A percentile compares a stretch with the other conserved stretches of the same genome.
Conservation (phyloP, 306 rosid species). For the Quercus alba region DNA sequence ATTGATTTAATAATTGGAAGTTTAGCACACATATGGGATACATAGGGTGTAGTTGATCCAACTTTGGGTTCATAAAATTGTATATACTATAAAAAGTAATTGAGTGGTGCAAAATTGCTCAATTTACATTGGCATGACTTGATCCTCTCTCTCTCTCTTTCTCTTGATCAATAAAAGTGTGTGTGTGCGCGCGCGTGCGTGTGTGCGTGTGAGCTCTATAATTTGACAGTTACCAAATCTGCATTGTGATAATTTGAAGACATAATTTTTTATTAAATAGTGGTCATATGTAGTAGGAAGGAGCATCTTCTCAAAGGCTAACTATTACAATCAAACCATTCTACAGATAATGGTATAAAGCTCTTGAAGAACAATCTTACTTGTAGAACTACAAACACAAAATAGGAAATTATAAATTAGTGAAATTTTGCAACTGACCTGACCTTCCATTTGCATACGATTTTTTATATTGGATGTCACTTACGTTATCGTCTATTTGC, state of each 20-base stretch:
- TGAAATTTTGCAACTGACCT: conserved; percentile 39
- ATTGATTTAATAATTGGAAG: not conserved
- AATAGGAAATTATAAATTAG: not conserved
- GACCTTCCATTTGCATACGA: conserved; percentile 58
- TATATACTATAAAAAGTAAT: not conserved
- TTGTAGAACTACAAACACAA: not conserved
- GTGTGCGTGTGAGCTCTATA: too few species aligned
- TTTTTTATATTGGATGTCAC: conserved; percentile 50
- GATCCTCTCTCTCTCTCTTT: not conserved
- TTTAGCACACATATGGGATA: not conserved
- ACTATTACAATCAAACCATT: not conserved
- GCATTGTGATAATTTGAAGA: not conserved
- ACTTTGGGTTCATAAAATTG: not conserved
- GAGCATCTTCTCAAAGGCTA: not conserved
- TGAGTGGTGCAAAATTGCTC: not conserved
- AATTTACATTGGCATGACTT: not conserved
- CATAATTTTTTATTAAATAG: not conserved
- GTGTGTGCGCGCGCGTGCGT: accelerated
- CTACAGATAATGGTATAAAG: not conserved
- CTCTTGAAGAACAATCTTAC: not conserved
- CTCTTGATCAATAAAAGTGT: not conserved
- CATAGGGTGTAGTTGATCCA: not conserved
- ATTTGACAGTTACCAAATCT: too few species aligned
- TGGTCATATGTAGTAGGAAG: not conserved
- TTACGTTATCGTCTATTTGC: conserved; percentile 45